Evolutionary conservation across 495 filamentous ascomycete genomes (phyloP).

Genomic region (Trichoderma gamsii): DNA sequence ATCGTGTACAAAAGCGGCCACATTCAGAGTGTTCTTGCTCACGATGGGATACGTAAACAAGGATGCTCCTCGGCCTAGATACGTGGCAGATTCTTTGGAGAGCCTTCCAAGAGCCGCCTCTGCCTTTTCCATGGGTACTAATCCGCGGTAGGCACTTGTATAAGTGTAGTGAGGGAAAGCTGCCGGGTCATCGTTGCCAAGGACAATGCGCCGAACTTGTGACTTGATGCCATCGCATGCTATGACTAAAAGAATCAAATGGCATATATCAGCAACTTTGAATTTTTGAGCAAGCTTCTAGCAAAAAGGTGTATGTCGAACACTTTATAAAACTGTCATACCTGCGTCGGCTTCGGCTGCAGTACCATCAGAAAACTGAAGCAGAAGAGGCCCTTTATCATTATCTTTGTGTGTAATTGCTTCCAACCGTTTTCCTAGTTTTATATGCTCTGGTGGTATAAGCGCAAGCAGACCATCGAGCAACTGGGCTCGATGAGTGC

Average conservation of each 20-base stretch:
- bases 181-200: neutral
- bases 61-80: neutral
- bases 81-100: neutral
- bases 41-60: neutral
- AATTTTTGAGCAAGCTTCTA: neutral
- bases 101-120: neutral
- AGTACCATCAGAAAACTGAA: neutral
- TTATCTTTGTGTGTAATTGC: neutral
- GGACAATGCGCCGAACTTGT: neutral
- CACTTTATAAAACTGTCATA: neutral
- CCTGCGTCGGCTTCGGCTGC: neutral
- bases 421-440: neutral
- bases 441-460: neutral
- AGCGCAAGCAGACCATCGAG: neutral
- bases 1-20: neutral
- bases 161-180: neutral
- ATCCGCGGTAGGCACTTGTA: neutral
- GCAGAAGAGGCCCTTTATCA: neutral
- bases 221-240: slow-evolving; percentile 7
- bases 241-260: neutral
- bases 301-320: too few species aligned
- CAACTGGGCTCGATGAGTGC: neutral
- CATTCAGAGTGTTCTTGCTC: neutral
- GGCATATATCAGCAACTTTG: neutral
- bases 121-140: slow-evolving; percentile 6